A percentile compares a stretch with the other conserved stretches of the same genome.
Evolutionary conservation across 306 rosid species (phyloP).

Genomic region (Hylodesmum podocarpum): DNA sequence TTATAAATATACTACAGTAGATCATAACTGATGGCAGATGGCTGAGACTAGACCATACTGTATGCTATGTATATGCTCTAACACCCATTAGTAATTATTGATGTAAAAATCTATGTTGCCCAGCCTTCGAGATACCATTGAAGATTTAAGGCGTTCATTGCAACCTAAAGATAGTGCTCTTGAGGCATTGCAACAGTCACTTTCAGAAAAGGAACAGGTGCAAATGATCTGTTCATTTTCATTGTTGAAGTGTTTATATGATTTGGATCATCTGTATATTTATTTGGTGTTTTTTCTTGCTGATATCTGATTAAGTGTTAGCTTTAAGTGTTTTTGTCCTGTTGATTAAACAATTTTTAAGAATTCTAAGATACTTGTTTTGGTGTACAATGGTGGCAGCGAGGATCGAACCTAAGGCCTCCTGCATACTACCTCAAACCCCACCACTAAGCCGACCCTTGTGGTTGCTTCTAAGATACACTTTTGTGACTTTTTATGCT

Average conservation of each 20-base stretch:
- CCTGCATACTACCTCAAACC: too few relatives aligned
- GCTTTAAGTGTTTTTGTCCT: constrained; percentile 17
- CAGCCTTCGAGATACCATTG: constrained; percentile 93
- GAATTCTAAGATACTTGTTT: not conserved
- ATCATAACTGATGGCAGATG: not conserved
- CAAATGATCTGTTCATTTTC: constrained; percentile 21
- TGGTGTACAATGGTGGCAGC: too few relatives aligned
- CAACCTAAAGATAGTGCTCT: constrained; percentile 90
- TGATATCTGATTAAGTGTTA: constrained; percentile 10
- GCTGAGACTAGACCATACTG: not conserved
- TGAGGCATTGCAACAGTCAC: constrained; percentile 76
- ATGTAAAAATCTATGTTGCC: constrained; percentile 26
- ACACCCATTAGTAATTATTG: constrained; percentile 12
- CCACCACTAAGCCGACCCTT: too few relatives aligned
- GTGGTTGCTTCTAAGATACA: too few relatives aligned
- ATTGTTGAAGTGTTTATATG: constrained; percentile 7
- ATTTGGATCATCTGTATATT: constrained; percentile 3
- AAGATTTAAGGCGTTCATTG: constrained; percentile 76
- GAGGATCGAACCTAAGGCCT: too few relatives aligned
- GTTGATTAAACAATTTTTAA: constrained; percentile 17
- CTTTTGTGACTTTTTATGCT: not conserved
- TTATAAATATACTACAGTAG: not conserved
- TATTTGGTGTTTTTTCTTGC: constrained; percentile 5
- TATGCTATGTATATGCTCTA: not conserved
- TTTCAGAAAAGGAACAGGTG: constrained; percentile 94